A percentile compares a stretch with the other conserved stretches of the same genome.
Evolutionary conservation across 1,284 basidiomycete genomes (phyloP).

Genomic region (Cutaneotrichosporon cutaneum): DNA sequence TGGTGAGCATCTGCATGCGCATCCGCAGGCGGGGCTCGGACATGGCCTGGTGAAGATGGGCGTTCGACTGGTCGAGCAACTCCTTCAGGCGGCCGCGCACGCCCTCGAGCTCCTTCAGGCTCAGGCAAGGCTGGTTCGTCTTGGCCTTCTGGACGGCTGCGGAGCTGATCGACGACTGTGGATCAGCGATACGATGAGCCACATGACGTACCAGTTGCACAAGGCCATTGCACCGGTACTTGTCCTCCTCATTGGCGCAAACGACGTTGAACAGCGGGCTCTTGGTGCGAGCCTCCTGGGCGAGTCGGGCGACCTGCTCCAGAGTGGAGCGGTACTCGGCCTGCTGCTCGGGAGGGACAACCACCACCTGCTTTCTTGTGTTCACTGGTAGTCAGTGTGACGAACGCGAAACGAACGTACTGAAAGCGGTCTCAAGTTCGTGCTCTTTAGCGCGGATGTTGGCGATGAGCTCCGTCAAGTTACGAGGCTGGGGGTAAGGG

Average conservation of each 20-base stretch:
- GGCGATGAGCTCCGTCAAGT: conserved; percentile 19
- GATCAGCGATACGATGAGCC: background rate
- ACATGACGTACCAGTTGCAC: conserved; percentile 17
- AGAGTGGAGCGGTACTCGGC: conserved; percentile 16
- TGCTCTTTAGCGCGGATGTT: conserved; percentile 20
- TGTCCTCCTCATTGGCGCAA: conserved; percentile 18
- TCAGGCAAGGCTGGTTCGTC: conserved; percentile 20
- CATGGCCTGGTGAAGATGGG: conserved; percentile 20
- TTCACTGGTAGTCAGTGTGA: conserved; percentile 16
- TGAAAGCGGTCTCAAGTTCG: conserved; percentile 23
- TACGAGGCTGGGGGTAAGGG: conserved; percentile 20
- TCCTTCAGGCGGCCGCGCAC: conserved; percentile 17
- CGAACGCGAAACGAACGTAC: conserved; percentile 1
- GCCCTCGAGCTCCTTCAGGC: conserved; percentile 23
- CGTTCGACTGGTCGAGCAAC: conserved; percentile 13
- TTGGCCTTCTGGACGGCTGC: conserved; percentile 21
- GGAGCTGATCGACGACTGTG: conserved; percentile 17
- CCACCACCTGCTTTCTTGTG: conserved; percentile 16
- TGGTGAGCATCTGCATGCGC: conserved; percentile 21
- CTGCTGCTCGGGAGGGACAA: conserved; percentile 22
- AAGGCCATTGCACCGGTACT: conserved; percentile 14
- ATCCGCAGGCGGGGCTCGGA: conserved; percentile 15
- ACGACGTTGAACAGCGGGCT: conserved; percentile 24
- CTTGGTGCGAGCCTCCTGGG: conserved; percentile 21
- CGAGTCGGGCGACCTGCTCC: conserved; percentile 15